These are phyloP conservation scores for Microdochium trichocladiopsis DNA, from an alignment of 2,329 filamentous ascomycete species.

Conservation along the genomic window DNA sequence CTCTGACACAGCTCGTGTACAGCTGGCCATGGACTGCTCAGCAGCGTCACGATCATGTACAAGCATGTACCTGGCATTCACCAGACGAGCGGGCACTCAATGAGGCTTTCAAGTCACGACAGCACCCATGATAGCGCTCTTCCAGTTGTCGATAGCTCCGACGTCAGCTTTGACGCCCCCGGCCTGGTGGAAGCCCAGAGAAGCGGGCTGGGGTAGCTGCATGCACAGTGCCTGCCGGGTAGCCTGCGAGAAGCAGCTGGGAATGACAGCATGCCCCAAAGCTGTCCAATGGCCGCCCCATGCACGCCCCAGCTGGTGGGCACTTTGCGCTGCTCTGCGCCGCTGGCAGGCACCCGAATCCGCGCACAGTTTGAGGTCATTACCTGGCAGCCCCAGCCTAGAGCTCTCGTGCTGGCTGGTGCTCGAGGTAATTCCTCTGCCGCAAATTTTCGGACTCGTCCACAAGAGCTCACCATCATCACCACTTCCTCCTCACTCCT, in stretches of 20 bases:
- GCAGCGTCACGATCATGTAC: too few species aligned
- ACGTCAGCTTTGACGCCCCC: too few species aligned
- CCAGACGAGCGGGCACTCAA: too few species aligned
- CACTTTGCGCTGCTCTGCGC: neutral
- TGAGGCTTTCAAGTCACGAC: too few species aligned
- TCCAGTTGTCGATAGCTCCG: too few species aligned
- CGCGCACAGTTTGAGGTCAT: neutral
- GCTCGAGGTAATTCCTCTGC: neutral
- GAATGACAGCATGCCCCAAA: neutral
- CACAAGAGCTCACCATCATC: neutral
- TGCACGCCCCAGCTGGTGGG: neutral
- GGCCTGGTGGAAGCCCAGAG: too few species aligned
- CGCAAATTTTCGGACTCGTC: neutral
- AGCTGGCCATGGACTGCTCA: too few species aligned
- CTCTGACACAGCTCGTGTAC: too few species aligned
- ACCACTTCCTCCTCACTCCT: neutral
- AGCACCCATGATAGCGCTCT: too few species aligned
- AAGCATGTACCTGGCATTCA: too few species aligned
- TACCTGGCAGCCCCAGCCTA: neutral
- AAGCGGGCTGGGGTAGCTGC: too few species aligned
- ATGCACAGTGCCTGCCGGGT: neutral
- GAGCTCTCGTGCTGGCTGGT: neutral
- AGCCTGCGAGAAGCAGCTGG: neutral
- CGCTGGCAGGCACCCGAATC: too few species aligned
- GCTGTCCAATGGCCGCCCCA: neutral